Percentiles rank a stretch among this genome's conserved stretches.
Evolutionary conservation across 1,284 basidiomycete species (phyloP).

Genomic region (Schizopora paradoxa): DNA sequence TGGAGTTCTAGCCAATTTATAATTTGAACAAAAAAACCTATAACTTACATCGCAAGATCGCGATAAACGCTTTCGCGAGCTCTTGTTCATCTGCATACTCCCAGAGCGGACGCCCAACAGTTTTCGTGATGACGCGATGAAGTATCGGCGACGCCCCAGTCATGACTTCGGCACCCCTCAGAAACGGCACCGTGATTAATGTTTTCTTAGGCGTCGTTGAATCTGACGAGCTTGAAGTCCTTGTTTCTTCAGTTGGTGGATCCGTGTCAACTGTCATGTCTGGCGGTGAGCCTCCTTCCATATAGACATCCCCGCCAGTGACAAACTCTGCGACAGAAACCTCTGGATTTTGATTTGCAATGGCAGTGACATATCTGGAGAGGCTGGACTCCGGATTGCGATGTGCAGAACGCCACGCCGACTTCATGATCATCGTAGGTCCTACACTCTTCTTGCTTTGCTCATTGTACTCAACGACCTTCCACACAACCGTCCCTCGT

Average conservation of each 20-base stretch:
- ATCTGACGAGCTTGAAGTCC: no score
- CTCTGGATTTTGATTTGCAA: no score
- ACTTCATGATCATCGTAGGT: slow-evolving; percentile 16
- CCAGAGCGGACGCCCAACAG: slow-evolving; percentile 18
- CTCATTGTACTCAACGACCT: no score
- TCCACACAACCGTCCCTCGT: slow-evolving; percentile 2
- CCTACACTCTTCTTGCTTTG: no score
- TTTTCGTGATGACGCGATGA: slow-evolving; percentile 15
- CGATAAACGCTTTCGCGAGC: slow-evolving; percentile 9
- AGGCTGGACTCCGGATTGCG: no score
- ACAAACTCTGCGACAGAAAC: slow-evolving; percentile 6
- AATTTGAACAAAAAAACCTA: neutral
- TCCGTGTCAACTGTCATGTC: no score
- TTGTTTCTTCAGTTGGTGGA: no score
- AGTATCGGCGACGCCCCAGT: slow-evolving; percentile 1
- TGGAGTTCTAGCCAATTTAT: no score
- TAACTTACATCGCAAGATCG: slow-evolving; percentile 5
- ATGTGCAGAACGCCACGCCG: slow-evolving; percentile 16
- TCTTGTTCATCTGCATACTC: slow-evolving; percentile 10
- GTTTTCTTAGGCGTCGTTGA: no score
- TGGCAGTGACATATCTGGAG: no score
- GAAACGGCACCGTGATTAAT: neutral
- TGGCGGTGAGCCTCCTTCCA: neutral
- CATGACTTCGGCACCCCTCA: neutral
- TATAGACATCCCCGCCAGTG: neutral